Evolutionary conservation across 768 basidiomycete species (phyloP).

Genomic region (Serendipita sp.): DNA sequence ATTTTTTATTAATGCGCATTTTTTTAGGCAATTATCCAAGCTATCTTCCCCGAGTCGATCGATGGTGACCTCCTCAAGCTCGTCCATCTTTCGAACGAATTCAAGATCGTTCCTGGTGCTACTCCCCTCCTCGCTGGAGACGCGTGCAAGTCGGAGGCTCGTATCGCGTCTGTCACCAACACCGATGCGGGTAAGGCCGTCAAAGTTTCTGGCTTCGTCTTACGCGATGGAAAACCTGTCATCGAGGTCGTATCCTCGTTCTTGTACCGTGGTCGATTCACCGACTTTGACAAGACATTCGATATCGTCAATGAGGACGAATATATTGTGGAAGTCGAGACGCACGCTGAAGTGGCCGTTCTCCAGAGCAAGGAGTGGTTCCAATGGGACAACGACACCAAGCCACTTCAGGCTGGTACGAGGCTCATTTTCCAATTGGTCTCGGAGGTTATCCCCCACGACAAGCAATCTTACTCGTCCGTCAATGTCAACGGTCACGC

Average conservation of each 20-base stretch:
- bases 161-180: conserved; percentile 80
- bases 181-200: conserved; percentile 86
- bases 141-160: conserved; percentile 76
- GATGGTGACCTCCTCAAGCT: conserved; percentile 92
- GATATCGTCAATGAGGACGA: conserved; percentile 82
- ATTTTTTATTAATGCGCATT: neutral
- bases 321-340: conserved; percentile 60
- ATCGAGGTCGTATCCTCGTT: conserved; percentile 92
- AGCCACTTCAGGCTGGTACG: conserved; percentile 64
- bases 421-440: conserved; percentile 79
- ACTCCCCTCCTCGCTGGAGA: conserved; percentile 71
- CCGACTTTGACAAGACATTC: conserved; percentile 91
- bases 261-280: conserved; percentile 90
- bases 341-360: conserved; percentile 74
- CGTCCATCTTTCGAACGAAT: conserved; percentile 94
- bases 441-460: conserved; percentile 81
- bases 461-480: conserved; percentile 68
- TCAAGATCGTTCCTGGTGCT: conserved; percentile 71
- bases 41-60: conserved; percentile 84
- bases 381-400: conserved; percentile 75
- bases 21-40: conserved; percentile 95
- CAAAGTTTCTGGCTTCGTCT: conserved; percentile 71
- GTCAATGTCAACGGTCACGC: conserved; percentile 74
- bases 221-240: conserved; percentile 60
- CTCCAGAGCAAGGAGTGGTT: conserved; percentile 97